phyloP scores from a whole-genome alignment of 2,329 filamentous ascomycete genomes.

The Grosmannia penicillata region DNA sequence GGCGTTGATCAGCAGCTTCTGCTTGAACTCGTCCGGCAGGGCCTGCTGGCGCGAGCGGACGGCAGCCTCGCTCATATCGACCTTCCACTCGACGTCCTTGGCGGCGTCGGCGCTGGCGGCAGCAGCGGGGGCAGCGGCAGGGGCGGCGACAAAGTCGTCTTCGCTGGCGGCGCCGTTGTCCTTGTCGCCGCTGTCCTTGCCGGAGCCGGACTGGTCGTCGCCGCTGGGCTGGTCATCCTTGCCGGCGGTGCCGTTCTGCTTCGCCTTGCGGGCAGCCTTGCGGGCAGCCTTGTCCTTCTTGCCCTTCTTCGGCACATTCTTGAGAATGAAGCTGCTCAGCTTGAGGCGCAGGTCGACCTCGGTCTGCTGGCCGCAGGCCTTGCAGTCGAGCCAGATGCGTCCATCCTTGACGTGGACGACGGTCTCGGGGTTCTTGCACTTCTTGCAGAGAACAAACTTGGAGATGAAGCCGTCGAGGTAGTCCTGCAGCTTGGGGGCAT shows the following conservation, averaged over 20 bases:
- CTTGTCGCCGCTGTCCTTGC: constrained; percentile 31
- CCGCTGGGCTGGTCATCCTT: constrained; percentile 45
- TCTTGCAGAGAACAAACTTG: constrained; percentile 98
- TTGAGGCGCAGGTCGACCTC: constrained; percentile 89
- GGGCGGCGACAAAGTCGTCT: constrained; percentile 52
- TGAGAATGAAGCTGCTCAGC: constrained; percentile 92
- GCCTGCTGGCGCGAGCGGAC: constrained; percentile 88
- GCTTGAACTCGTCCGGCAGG: constrained; percentile 89
- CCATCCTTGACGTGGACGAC: constrained; percentile 91
- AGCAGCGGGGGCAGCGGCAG: constrained; percentile 37
- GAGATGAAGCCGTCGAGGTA: constrained; percentile 96
- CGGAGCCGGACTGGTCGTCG: constrained; percentile 37
- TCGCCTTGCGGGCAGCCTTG: constrained; percentile 84
- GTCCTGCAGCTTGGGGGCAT: constrained; percentile 89
- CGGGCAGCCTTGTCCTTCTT: constrained; percentile 93
- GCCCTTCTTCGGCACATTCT: constrained; percentile 84
- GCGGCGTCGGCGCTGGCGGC: constrained; percentile 27
- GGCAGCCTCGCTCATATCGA: constrained; percentile 91
- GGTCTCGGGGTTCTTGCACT: constrained; percentile 99
- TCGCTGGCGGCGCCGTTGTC: constrained; percentile 63
- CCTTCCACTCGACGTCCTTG: constrained; percentile 88
- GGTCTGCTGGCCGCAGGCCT: constrained; percentile 88
- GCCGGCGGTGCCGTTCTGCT: constrained; percentile 53
- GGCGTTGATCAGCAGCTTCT: constrained; percentile 64
- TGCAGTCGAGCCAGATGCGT: constrained; percentile 88